Base-by-base conservation (phyloP, 345 rosid genomes). In the Durio zibethinus region DNA sequence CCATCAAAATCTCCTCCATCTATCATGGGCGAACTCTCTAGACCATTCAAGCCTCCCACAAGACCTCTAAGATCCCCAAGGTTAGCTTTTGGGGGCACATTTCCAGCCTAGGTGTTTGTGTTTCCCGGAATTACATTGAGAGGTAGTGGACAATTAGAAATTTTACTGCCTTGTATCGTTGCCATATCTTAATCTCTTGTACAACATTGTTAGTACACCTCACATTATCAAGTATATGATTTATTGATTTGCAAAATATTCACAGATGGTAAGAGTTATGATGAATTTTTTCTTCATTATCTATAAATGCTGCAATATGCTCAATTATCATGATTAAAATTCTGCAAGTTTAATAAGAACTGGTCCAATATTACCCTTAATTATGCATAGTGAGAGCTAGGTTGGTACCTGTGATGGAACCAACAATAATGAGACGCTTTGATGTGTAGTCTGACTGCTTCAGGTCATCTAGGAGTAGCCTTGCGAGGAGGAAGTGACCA, bases 1-100 rank as follows among this genome's bases (percentile, higher is more conserved):
- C 99, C 98, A 73, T 95, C 99, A 20, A 83, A 95, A 0, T 90
- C 89, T 47, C 92, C 99, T n/a, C 99, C 99, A 64, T 95, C 98
- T 20, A 95, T 90, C 99, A 93, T 93, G 35, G 97, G 65, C 3
- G 97, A 90, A 84, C 80, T 90, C 78, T 87, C 90, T 56, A 83
- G 71, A 38, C 92, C 97, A 23, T 84, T 87, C 79, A 95, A 79
- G 20, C 99, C 98, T 10, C 92, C 89, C 0, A 90, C 91, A 29
- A 95, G 86, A 29, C 98, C 99, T 84, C 97, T 87, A 84, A 94
- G 15, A 86, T 94, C 94, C 3, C 98, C 98, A 0, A 94, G 91
- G 82, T 90, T 91, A 74, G 98, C 98, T 87, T 91, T 94, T 0
- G 98, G 97, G 10, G 98, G 98, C 23, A 94, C 95, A 77, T 94